Conservation (phyloP, 2,329 filamentous ascomycete species). For the Aphanocladium album region DNA sequence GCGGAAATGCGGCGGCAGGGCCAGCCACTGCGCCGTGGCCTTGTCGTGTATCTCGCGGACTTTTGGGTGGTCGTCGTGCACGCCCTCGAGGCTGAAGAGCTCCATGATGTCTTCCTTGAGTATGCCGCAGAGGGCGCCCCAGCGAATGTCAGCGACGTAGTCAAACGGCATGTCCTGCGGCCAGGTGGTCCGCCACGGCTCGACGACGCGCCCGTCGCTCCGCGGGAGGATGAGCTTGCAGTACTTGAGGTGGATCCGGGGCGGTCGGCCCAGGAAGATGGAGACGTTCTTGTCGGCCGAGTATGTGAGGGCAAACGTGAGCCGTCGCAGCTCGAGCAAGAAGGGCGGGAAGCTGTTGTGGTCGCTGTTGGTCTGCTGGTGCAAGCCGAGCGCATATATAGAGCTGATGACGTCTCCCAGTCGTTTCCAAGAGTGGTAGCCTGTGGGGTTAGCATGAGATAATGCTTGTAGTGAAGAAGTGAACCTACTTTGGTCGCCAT, state of each 20-base stretch:
- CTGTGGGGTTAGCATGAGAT: conserved; percentile 20
- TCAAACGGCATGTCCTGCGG: conserved; percentile 11
- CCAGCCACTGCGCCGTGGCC: conserved; percentile 9
- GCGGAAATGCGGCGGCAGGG: conserved; percentile 9
- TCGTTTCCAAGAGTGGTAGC: conserved; percentile 42
- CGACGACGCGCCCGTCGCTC: not conserved
- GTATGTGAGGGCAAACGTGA: conserved; percentile 37
- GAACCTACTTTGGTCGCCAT: conserved; percentile 39
- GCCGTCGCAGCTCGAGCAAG: conserved; percentile 34
- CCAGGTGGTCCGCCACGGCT: conserved; percentile 7
- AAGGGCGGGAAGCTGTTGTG: conserved; percentile 29
- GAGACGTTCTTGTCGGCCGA: conserved; percentile 42
- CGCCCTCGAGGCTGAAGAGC: not conserved
- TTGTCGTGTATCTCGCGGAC: conserved; percentile 7
- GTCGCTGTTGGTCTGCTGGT: conserved; percentile 28
- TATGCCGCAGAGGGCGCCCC: conserved; percentile 9
- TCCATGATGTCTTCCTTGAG: conserved; percentile 14
- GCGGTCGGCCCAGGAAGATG: conserved; percentile 45
- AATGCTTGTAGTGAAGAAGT: not conserved
- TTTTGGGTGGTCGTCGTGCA: conserved; percentile 4
- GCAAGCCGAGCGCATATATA: conserved; percentile 42
- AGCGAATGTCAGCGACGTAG: conserved; percentile 13
- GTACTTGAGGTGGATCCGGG: conserved; percentile 38
- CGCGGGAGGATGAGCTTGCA: conserved; percentile 29
- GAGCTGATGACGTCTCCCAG: conserved; percentile 42